Base-by-base conservation (phyloP, 139 green algal species). In the Chlamydomonas sphaeroides region DNA sequence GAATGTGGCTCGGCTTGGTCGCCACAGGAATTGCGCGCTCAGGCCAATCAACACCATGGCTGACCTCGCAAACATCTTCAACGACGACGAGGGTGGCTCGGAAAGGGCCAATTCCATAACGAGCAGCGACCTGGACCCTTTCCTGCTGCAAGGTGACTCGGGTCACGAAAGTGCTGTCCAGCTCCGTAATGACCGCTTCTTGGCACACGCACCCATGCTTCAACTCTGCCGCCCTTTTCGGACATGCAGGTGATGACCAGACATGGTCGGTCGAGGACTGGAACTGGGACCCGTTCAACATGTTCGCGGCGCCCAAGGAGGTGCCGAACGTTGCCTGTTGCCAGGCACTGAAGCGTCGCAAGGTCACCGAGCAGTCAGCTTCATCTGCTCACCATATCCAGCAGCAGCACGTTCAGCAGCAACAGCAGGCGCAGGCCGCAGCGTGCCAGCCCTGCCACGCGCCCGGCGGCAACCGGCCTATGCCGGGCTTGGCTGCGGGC, bases 241-340 rank as follows among this genome's bases (percentile, higher is more conserved):
- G 2, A 15, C n/a, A 5, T 21, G 41, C 77, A 92, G 90, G 90
- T 17, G 90, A 94, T 63, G 89, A 93, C n/a, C 79, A 83, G 21
- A 92, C 87, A 53, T 94, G 90, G 90, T 74, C 80, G 1, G 18
- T 92, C 20, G 83, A 88, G 48, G 90, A 94, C 65, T 94, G 90
- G 90, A 71, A 83, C 45, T 94, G 90, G 90, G 85, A 94, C 45
- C 82, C 89, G 7, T 76, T 78, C 26, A 67, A 78, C 5, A 84
- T 93, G 15, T 65, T 86, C 57, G 89, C 90, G 17, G 78, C 80
- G 30, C 89, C 89, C 7, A 89, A 88, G 36, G 71, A 79, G 42
- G 59, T 39, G 28, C 59, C 65, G 1, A 68, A 72, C 36, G 74
- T 73, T 17, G 66, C 75, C 6, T 80, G 79, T 41, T 84, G 78